Evolutionary conservation across 2,329 filamentous ascomycete genomes (phyloP), one percentile per base, ranked within the genome.

Genomic region (Polychaeton citri): DNA sequence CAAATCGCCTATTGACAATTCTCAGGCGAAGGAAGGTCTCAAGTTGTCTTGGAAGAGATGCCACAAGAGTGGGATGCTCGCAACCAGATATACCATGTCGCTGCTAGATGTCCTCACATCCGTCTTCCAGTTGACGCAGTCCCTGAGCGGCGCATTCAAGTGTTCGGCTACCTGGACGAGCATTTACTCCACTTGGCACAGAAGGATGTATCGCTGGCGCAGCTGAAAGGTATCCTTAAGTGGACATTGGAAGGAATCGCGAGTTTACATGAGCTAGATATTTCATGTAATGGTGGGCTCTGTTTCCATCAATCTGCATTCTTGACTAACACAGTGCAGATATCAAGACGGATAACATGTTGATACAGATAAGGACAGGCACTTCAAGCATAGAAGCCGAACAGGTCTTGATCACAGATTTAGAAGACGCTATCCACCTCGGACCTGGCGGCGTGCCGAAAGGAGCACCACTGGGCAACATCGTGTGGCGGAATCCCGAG

Each of bases 401-500:
- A 36, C 50, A 51, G 13, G 60, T 64, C 10, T 58, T 62, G 38
- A 40, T 64, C 31, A 58, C 55, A 4, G 62, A 65, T 38, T 42
- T 65, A 8, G 59, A 65, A 39, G 60, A 63, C 38, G 53, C 61
- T 15, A 60, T 53, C 2, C 52, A 57, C 42, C 52, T 65, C 6
- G 54, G 58, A 2, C 53, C 57, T 19, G 54, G 52, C 18, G 54
- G 52, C 43, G 51, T 51, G 12, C 52, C 64, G 4, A 43, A 49
- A 8, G 61, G 58, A n/a, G 46, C 50, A 2, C 55, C 58, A 30
- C 47, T 57, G 28, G 61, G 63, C 21, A 65, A 65, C 43, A 59
- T 58, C 44, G 57, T 63, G 47, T 66, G 62, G 63, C 52, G 63
- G 31, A 65, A 62, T 48, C 62, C 62, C 4, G 62, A 66, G 47